Base-by-base conservation (phyloP, 176 grass and related monocot genomes). In the Musa schizocarpa region DNA sequence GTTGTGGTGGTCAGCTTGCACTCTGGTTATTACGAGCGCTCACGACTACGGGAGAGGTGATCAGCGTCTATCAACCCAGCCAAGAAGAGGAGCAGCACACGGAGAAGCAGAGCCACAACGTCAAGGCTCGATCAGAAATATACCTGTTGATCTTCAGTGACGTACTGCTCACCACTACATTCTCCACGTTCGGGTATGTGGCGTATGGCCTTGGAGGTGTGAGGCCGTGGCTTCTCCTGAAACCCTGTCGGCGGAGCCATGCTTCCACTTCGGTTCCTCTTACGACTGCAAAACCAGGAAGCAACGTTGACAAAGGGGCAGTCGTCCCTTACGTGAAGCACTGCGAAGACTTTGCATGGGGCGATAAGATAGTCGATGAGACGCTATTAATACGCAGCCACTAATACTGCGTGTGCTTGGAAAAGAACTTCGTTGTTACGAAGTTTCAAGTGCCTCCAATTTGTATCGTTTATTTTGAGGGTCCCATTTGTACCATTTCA, bases 31-130 rank as follows among this genome's bases (percentile, higher is more conserved):
- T n/a, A n/a, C n/a, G n/a, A n/a, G n/a, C n/a, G n/a, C n/a, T n/a
- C n/a, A n/a, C 52, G 79, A 64, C 58, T 11, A 24, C 72, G 71
- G 87, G 55, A 5, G 82, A 53, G 13, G 62, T 55, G 34, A 71
- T 91, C 66, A 80, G 55, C 84, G 78, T 96, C 72, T 96, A 86
- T 86, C 86, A 96, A 74, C 92, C 88, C 81, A n/a, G n/a, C n/a
- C n/a, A 83, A 43, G 85, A 91, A 64, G 83, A 68, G 49, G 72
- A 13, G 49, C 92, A 96, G 68, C 77, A 43, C 26, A 58, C 82
- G 48, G 78, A 68, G n/a, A 88, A 88, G 76, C 76, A 62, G 53
- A 54, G 29, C n/a, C 85, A 94, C 64, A 85, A 94, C 86, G 72
- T 90, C 66, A 90, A 95, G 66, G 88, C 85, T 48, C 10, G 90